These are phyloP conservation scores for Ophiostoma angusticollis DNA, from an alignment of 2,329 filamentous ascomycete genomes.

Conservation along the genomic window DNA sequence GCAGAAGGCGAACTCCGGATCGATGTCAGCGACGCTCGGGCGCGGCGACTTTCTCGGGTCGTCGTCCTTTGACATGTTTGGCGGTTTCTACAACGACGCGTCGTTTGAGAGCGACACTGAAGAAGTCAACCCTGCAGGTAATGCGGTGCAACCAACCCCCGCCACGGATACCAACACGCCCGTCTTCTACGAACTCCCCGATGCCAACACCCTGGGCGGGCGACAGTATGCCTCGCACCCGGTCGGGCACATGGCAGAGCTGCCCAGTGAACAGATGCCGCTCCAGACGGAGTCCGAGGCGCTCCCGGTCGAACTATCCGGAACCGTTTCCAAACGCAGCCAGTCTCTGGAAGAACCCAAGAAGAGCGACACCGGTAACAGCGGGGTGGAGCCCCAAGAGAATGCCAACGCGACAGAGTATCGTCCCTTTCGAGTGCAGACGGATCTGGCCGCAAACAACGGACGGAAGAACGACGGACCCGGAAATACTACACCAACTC, in stretches of 20 bases:
- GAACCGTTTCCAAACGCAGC: conserved; percentile 18
- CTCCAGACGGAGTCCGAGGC: conserved; percentile 31
- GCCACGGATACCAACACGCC: background rate
- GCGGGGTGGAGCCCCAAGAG: no score
- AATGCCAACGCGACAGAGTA: no score
- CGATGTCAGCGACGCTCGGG: conserved; percentile 21
- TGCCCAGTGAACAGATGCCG: conserved; percentile 29
- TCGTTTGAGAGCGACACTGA: conserved; percentile 30
- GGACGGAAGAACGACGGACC: no score
- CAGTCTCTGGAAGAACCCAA: conserved; percentile 18
- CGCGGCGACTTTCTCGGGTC: conserved; percentile 14
- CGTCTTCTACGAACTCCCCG: conserved; percentile 18
- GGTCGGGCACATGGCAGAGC: conserved; percentile 33
- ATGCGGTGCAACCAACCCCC: background rate
- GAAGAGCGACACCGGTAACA: no score
- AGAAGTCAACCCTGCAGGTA: conserved; percentile 4
- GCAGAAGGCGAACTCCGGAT: background rate
- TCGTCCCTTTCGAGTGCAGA: background rate
- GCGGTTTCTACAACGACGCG: conserved; percentile 39
- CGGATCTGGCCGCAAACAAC: no score
- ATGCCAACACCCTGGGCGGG: conserved; percentile 11
- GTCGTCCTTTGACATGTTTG: conserved; percentile 37
- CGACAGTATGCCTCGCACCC: conserved; percentile 23
- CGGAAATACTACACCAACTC: no score
- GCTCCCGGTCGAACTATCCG: conserved; percentile 32